Evolutionary conservation across 73 alveolate genomes (phyloP).

Genomic region (Paramecium sexaurelia): DNA sequence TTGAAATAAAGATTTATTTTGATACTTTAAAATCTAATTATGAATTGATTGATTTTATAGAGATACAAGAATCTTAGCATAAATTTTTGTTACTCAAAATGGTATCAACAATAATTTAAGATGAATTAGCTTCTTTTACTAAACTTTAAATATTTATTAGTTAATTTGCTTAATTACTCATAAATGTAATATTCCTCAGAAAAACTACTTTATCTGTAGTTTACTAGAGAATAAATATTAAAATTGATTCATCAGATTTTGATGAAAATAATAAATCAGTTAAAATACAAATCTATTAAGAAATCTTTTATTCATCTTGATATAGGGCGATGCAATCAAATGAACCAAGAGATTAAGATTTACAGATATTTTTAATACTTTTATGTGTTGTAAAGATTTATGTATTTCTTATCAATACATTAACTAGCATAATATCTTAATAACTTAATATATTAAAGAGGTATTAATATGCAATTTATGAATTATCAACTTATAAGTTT

Average conservation of each 20-base stretch:
- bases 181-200: neutral
- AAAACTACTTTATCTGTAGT: neutral
- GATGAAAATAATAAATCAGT: neutral
- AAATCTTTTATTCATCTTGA: neutral
- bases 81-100: neutral
- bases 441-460: neutral
- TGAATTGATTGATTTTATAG: neutral
- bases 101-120: neutral
- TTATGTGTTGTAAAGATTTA: neutral
- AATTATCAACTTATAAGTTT: neutral
- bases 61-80: neutral
- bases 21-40: neutral
- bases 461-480: neutral
- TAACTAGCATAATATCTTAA: neutral
- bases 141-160: neutral
- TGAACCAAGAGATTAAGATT: neutral
- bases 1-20: neutral
- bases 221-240: neutral
- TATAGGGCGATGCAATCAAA: neutral
- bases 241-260: neutral
- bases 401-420: neutral
- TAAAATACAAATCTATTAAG: neutral
- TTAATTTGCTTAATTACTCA: neutral
- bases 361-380: neutral
- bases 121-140: neutral